phyloP scores from a whole-genome alignment of 2,329 filamentous ascomycete species.

The Endothia cerciana region DNA sequence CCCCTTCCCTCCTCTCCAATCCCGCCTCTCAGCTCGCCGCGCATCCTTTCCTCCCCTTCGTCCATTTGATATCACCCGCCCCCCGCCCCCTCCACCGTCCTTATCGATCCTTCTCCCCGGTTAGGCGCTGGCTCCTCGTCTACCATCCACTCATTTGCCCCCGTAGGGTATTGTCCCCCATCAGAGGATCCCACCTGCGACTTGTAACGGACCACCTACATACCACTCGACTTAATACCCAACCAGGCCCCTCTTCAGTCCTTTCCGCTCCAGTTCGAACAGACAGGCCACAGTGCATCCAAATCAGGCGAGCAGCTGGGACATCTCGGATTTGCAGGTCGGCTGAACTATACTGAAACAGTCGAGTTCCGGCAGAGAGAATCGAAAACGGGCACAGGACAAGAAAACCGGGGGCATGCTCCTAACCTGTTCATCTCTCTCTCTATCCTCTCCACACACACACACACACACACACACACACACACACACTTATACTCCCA shows the following conservation, averaged over 20 bases:
- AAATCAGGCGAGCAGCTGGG: constrained; percentile 21
- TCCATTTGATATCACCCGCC: background rate
- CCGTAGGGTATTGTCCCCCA: constrained; percentile 15
- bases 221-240: background rate
- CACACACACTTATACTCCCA: background rate
- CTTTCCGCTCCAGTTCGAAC: constrained; percentile 14
- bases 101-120: constrained; percentile 24
- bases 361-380: constrained; percentile 16
- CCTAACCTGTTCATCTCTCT: background rate
- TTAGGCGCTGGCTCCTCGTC: constrained; percentile 37
- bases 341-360: constrained; percentile 22
- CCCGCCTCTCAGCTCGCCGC: constrained; percentile 5
- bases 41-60: background rate
- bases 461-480: constrained; percentile 13
- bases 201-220: background rate
- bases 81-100: constrained; percentile 24
- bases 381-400: constrained; percentile 12
- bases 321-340: constrained; percentile 10
- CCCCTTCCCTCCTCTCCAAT: constrained; percentile 14
- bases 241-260: constrained; percentile 19
- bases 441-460: constrained; percentile 10
- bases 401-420: constrained; percentile 13
- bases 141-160: constrained; percentile 35
- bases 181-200: constrained; percentile 13
- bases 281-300: constrained; percentile 11